Percentiles rank a stretch among this genome's conserved stretches.
These are phyloP conservation scores for Cyclocybe cylindracea DNA, from an alignment of 768 basidiomycete genomes.

Conservation along the genomic window DNA sequence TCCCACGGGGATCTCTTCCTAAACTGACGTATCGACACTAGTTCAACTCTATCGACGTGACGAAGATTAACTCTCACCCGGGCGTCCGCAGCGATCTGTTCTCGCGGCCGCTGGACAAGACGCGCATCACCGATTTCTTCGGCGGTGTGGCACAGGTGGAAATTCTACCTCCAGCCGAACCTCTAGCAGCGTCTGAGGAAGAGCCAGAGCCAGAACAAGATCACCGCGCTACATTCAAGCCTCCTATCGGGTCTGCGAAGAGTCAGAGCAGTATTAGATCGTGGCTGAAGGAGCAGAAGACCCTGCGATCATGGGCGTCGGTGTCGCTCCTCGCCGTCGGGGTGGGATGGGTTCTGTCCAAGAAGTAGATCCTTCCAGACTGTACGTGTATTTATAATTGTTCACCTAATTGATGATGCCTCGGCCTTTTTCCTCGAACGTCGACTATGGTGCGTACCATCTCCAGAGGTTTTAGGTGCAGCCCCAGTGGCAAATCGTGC, in stretches of 20 bases:
- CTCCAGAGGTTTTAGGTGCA: too few relatives aligned
- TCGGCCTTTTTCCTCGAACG: background rate
- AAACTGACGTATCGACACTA: conserved; percentile 27
- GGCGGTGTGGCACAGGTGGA: conserved; percentile 89
- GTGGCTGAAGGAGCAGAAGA: conserved; percentile 13
- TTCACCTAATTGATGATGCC: background rate
- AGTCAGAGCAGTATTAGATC: background rate
- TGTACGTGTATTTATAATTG: background rate
- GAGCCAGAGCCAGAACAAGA: background rate
- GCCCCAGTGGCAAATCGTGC: background rate
- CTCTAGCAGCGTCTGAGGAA: conserved; percentile 1
- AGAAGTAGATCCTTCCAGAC: background rate
- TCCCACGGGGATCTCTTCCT: background rate
- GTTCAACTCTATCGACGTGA: conserved; percentile 81
- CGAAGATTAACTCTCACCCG: conserved; percentile 77
- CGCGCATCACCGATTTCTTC: conserved; percentile 82
- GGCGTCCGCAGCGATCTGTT: conserved; percentile 91
- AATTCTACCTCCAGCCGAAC: conserved; percentile 32
- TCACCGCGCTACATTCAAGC: conserved; percentile 2
- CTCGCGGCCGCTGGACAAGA: conserved; percentile 56
- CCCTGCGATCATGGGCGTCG: conserved; percentile 29
- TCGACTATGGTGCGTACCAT: too few relatives aligned
- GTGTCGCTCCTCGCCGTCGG: conserved; percentile 26
- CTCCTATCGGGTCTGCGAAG: background rate
- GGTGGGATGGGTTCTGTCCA: conserved; percentile 27